Evolutionary conservation across 331 rosid genomes (phyloP), one percentile per base, ranked within the genome.

Genomic region (Stylosanthes scabra): DNA sequence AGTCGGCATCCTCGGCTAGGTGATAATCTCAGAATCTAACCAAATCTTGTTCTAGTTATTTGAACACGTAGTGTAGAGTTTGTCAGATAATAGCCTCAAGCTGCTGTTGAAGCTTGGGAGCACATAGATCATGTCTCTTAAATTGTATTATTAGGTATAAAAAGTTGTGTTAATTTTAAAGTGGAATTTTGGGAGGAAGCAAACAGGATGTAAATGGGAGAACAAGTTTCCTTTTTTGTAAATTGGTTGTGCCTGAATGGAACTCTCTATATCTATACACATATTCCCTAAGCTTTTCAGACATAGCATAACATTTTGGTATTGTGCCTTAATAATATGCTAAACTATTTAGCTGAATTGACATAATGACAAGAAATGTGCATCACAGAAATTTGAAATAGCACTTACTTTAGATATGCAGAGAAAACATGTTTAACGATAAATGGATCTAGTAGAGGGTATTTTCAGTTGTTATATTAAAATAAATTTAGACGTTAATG

Each of bases 191-290:
- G 59, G 68, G 74, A 45, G 74, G 57, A 84, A 81, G 75, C 66
- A 55, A 86, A 81, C 77, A 55, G 59, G 74, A 74, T 84, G 91
- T 86, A 89, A 80, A 84, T 89, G 64, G 82, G 86, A 76, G 77
- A 71, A 66, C 68, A 59, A 70, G 77, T 58, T 74, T 63, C 65
- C 59, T 74, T 69, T 66, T 71, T 46, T 73, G 88, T 88, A 85
- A 73, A 81, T 72, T 83, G 72, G 62, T 74, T 62, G 16, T 62
- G 44, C 71, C 68, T 61, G 63, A 41, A 8, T 70, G 76, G 67
- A 75, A 49, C 37, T 31, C 37, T 31, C 25, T 1, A 20, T 20
- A 31, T 31, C 10, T 34, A 63, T 81, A 59, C 41, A 74, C 20
- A 65, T 52, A 16, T 47, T 47, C 7, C 25, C 31, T 46, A 45